Conservation (phyloP, 2,329 filamentous ascomycete species). For the Penicillium sp. region DNA sequence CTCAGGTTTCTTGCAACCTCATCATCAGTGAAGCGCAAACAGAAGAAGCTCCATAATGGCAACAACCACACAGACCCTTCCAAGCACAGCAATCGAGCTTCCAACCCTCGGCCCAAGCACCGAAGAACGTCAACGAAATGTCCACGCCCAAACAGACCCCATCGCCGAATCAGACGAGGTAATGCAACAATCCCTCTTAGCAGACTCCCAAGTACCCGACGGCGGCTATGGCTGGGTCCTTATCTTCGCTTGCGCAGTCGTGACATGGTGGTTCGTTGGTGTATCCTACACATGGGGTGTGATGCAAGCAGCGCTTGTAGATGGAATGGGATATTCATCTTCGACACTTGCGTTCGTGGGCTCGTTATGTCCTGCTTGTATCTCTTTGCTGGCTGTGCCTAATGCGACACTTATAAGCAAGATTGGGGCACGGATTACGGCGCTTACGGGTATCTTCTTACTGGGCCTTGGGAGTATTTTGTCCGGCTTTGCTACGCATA, state of each 20-base stretch:
- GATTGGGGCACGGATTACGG: conserved; percentile 51
- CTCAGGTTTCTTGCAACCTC: not conserved
- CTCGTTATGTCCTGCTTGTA: conserved; percentile 52
- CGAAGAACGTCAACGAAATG: conserved; percentile 18
- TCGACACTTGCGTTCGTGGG: conserved; percentile 62
- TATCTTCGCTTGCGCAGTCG: conserved; percentile 51
- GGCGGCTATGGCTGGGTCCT: conserved; percentile 41
- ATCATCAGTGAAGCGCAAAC: not conserved
- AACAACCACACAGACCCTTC: conserved; percentile 14
- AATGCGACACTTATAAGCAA: conserved; percentile 53
- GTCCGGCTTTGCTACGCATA: conserved; percentile 49
- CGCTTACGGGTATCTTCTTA: conserved; percentile 51
- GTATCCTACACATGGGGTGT: conserved; percentile 62
- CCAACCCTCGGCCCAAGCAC: conserved; percentile 5
- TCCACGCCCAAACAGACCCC: conserved; percentile 1
- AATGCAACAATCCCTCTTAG: conserved; percentile 47
- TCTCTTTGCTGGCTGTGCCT: conserved; percentile 54
- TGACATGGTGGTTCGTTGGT: conserved; percentile 60
- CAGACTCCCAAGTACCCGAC: conserved; percentile 44
- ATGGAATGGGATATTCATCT: conserved; percentile 48
- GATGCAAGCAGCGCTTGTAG: conserved; percentile 58
- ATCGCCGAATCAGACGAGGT: conserved; percentile 25
- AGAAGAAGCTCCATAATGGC: conserved; percentile 6
- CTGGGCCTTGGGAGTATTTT: conserved; percentile 53
- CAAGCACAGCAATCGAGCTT: conserved; percentile 18